Evolutionary conservation across 2,329 filamentous ascomycete species (phyloP), one percentile per base, ranked within the genome.

Genomic region (Cytospora piceicola): DNA sequence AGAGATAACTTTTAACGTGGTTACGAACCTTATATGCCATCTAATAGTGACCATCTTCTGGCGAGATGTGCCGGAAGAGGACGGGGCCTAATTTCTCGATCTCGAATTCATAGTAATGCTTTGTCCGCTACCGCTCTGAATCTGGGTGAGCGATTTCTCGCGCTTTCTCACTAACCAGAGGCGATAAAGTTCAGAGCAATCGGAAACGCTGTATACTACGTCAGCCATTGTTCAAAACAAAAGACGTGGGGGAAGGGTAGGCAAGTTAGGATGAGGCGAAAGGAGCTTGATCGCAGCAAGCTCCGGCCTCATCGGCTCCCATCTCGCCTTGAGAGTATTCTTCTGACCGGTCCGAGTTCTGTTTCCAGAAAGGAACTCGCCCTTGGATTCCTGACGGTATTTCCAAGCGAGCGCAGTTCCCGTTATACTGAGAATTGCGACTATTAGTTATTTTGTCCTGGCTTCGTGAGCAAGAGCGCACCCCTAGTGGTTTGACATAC

Each of bases 161-260:
- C 73, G 74, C 75, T 76, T 76, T 77, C 78, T 79, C 63, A 94
- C 92, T 94, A 88, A 95, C 92, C 91, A 82, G 91, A 92, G 77
- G 92, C 92, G 81, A 95, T 91, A 82, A 95, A 95, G 81, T 95
- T 95, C 75, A 95, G 83, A 77, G 92, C 91, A 78, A 95, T 81
- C 72, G 92, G 92, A 70, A 93, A 80, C 70, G 90, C 92, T 95
- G 73, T 67, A 20, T 49, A 9, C 71, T 3, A 34, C 30, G 29
- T 58, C 29, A 69, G 61, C 14, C 57, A 36, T 9, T 55, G 20
- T 24, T 22, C 3, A 36, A 51, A 14, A 27, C 5, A 29, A 12
- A 8, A 32, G 15, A 29, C 32, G n/a, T n/a, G 46, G 20, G 46
- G 53, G 17, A 42, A 30, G 34, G 55, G 42, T 15, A 57, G 51